Evolutionary conservation across 2,329 filamentous ascomycete species (phyloP).

Genomic region (Tricladium varicosporioides): DNA sequence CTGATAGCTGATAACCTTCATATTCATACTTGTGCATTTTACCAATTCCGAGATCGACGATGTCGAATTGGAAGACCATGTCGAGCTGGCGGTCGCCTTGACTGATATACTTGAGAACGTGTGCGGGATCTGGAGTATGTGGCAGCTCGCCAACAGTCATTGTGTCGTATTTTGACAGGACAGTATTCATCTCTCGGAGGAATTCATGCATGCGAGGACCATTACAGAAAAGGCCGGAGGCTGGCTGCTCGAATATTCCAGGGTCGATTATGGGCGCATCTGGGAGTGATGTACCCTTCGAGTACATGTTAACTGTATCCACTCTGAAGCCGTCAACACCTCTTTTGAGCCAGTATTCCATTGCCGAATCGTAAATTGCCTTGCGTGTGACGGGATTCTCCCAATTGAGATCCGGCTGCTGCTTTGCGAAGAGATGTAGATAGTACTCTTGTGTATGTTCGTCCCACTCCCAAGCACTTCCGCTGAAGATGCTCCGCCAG

Average conservation of each 20-base stretch:
- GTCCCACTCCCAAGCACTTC: slow-evolving; percentile 68
- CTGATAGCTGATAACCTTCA: slow-evolving; percentile 44
- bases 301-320: slow-evolving; percentile 73
- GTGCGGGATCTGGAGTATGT: slow-evolving; percentile 54
- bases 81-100: slow-evolving; percentile 57
- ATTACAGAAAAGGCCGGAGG: slow-evolving; percentile 59
- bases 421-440: slow-evolving; percentile 69
- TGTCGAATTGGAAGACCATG: slow-evolving; percentile 69
- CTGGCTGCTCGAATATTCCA: slow-evolving; percentile 47
- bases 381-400: slow-evolving; percentile 65
- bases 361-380: slow-evolving; percentile 68
- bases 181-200: slow-evolving; percentile 61
- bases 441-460: slow-evolving; percentile 73
- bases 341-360: slow-evolving; percentile 76
- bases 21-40: slow-evolving; percentile 52
- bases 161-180: slow-evolving; percentile 60
- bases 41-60: slow-evolving; percentile 59
- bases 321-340: slow-evolving; percentile 74
- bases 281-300: slow-evolving; percentile 57
- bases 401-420: slow-evolving; percentile 87
- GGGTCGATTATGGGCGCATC: slow-evolving; percentile 55
- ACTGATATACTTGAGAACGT: slow-evolving; percentile 59
- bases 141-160: slow-evolving; percentile 72
- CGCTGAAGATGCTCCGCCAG: slow-evolving; percentile 62
- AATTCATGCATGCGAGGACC: slow-evolving; percentile 69